Evolutionary conservation across 148 eudicot genomes (phyloP).

Genomic region (Polygonum maritimum): DNA sequence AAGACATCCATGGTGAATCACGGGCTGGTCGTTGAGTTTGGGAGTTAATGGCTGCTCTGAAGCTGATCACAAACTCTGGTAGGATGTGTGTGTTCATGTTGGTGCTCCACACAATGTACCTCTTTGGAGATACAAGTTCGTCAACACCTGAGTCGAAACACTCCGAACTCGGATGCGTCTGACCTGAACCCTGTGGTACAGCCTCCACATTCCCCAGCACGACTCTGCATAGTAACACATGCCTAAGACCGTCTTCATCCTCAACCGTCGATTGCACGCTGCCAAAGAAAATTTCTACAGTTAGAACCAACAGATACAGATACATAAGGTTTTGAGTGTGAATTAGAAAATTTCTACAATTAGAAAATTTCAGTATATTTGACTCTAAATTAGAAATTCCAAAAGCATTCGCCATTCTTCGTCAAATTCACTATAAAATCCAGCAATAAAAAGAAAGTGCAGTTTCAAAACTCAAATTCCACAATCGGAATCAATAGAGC

Average conservation of each 20-base stretch:
- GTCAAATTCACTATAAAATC: no score
- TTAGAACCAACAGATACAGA: not conserved
- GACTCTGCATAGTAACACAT: constrained; percentile 39
- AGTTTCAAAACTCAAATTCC: no score
- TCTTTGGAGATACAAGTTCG: constrained; percentile 20
- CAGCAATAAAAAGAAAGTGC: no score
- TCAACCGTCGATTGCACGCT: constrained; percentile 21
- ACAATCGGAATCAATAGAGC: no score
- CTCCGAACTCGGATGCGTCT: constrained; percentile 30
- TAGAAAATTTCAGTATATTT: no score
- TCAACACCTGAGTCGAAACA: constrained; percentile 45
- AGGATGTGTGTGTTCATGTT: constrained; percentile 47
- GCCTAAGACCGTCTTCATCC: constrained; percentile 35
- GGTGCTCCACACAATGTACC: constrained; percentile 34
- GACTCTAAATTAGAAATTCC: no score
- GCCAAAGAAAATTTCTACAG: constrained; percentile 7
- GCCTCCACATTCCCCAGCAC: constrained; percentile 32
- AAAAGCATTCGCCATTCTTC: no score
- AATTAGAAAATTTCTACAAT: no score
- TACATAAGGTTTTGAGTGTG: not conserved
- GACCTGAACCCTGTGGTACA: constrained; percentile 26
- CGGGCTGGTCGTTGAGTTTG: not conserved
- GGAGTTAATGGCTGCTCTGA: not conserved
- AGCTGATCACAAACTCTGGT: constrained; percentile 37
- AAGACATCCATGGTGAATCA: not conserved